Evolutionary conservation across 2,329 filamentous ascomycete genomes (phyloP), one percentile per base, ranked within the genome.

Genomic region (Sporothrix luriei): DNA sequence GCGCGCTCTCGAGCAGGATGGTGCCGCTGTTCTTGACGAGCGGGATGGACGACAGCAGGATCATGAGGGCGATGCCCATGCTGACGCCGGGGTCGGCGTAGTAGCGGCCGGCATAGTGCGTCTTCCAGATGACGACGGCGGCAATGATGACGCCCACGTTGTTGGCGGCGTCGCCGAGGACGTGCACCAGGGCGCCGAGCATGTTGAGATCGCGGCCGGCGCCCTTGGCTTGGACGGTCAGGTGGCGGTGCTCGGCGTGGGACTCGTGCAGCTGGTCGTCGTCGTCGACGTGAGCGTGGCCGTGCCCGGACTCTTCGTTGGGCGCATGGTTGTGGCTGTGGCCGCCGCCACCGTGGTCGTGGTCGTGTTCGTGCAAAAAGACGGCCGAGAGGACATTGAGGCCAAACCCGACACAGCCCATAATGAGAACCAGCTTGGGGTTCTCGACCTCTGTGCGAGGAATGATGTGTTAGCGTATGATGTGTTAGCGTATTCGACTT

Each of bases 101-200:
- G 80, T 85, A 91, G 46, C 89, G 83, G 3, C 78, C 81, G 0
- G 85, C 80, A 40, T 84, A 87, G 40, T 83, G 76, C 0, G 84
- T 81, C 69, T 88, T 81, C 90, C 90, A 92, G 76, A 93, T 90
- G 43, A 92, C 82, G 2, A 89, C 75, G 0, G 89, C 90, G 0
- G 90, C 85, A 48, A 89, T 80, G 64, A 93, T 92, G 71, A 94
- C 90, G 11, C 90, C 90, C 13, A 93, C 77, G 74, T 94, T 94
- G 79, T 93, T 93, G 72, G 90, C 82, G 5, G 90, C 89, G 75
- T 94, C 91, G 43, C 90, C 88, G 2, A 91, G 75, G 33, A 93
- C 85, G 74, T 94, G 91, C 16, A 91, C 78, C 13, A 93, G 75
- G 0, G 91, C 90, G 1, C 88, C 90, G 72, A 91, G 80, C 82